phyloP scores from a whole-genome alignment of 495 filamentous ascomycete genomes.

The Aspergillus heteromorphus region DNA sequence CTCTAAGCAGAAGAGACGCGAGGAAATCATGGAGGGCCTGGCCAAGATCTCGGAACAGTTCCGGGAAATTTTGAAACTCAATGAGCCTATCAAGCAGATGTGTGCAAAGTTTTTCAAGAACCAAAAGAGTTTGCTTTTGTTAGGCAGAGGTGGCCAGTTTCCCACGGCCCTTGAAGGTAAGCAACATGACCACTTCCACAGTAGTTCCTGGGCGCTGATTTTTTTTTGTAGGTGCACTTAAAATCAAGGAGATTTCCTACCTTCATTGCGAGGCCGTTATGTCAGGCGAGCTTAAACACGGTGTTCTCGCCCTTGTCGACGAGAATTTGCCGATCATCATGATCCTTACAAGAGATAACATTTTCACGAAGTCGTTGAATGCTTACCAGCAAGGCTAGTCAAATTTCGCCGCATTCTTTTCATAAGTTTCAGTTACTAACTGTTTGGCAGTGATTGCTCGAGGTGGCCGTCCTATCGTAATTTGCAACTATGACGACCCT shows the following conservation, averaged over 20 bases:
- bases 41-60: slow-evolving; percentile 84
- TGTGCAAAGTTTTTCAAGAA: slow-evolving; percentile 88
- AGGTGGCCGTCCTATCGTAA: slow-evolving; percentile 90
- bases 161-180: slow-evolving; percentile 92
- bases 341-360: slow-evolving; percentile 92
- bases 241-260: slow-evolving; percentile 99
- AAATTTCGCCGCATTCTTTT: neutral
- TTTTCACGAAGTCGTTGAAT: slow-evolving; percentile 96
- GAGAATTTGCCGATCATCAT: slow-evolving; percentile 99
- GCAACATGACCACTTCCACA: slow-evolving; percentile 4
- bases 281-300: slow-evolving; percentile 98
- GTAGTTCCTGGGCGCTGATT: slow-evolving; percentile 9
- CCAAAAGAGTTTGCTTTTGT: slow-evolving; percentile 90
- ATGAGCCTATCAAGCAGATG: slow-evolving; percentile 88
- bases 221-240: slow-evolving; percentile 61
- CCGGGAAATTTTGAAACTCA: slow-evolving; percentile 80
- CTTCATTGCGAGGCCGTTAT: slow-evolving; percentile 99
- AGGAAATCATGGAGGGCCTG: slow-evolving; percentile 96
- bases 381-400: slow-evolving; percentile 91
- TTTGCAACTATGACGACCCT: slow-evolving; percentile 85
- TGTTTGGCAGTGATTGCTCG: slow-evolving; percentile 73
- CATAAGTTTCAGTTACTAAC: slow-evolving; percentile 11
- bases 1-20: slow-evolving; percentile 85
- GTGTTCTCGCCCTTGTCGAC: slow-evolving; percentile 93
- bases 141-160: slow-evolving; percentile 93